Evolutionary conservation across 371 early-diverging fungal species (phyloP).

Genomic region (Chytridium lagenaria): DNA sequence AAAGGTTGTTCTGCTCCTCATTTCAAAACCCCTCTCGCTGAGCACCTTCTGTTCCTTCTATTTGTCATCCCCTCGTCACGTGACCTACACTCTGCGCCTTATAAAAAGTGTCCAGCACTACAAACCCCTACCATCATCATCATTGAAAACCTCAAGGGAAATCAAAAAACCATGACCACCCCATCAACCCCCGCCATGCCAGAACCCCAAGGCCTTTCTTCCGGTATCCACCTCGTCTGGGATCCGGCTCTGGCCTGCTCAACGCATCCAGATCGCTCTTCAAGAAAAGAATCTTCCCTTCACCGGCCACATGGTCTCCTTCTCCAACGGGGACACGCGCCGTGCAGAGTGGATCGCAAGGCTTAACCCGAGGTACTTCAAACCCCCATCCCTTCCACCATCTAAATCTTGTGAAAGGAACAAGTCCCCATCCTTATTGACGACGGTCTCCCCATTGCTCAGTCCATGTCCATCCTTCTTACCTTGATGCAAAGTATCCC

Average conservation of each 20-base stretch:
- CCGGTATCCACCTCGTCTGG: constrained; percentile 10
- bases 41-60: too few species aligned
- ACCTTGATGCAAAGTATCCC: constrained; percentile 15
- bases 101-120: too few species aligned
- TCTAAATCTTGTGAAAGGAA: background rate
- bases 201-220: background rate
- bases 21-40: too few species aligned
- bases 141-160: too few species aligned
- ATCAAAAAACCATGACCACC: too few species aligned
- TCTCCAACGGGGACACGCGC: constrained; percentile 4
- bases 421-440: background rate
- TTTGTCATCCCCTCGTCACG: too few species aligned
- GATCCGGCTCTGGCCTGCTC: background rate
- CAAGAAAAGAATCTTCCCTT: background rate
- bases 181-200: background rate
- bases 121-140: too few species aligned
- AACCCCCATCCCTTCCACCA: too few species aligned
- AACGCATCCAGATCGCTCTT: constrained; percentile 8
- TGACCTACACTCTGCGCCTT: too few species aligned
- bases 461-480: constrained; percentile 18
- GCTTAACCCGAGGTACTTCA: background rate
- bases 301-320: constrained; percentile 6
- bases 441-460: background rate
- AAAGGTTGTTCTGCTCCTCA: too few species aligned
- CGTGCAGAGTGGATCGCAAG: background rate